Evolutionary conservation across 768 basidiomycete genomes (phyloP).

Genomic region (Leucogyrophana mollusca): DNA sequence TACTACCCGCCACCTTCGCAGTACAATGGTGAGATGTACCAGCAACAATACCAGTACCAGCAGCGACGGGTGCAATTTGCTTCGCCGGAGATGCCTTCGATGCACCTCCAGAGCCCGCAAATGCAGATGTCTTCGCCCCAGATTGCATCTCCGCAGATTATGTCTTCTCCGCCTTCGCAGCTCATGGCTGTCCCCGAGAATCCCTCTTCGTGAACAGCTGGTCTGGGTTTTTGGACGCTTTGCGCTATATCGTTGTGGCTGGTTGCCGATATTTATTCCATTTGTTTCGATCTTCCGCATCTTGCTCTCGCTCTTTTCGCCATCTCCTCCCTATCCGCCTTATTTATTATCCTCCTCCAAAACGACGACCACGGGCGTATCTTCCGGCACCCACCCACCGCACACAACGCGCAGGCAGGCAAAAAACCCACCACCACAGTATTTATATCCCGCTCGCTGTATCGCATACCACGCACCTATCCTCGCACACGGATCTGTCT

Average conservation of each 20-base stretch:
- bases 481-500: conserved; percentile 2
- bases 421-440: conserved; percentile 16
- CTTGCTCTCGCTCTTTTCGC: conserved; percentile 18
- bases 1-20: conserved; percentile 30
- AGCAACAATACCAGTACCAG: conserved; percentile 13
- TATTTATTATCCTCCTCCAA: conserved; percentile 29
- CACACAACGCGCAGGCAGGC: conserved; percentile 11
- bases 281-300: conserved; percentile 5
- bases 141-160: conserved; percentile 20
- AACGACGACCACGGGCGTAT: conserved; percentile 15
- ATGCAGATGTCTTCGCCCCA: conserved; percentile 26
- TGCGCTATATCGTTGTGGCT: too few relatives aligned
- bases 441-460: conserved; percentile 18
- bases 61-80: conserved; percentile 27
- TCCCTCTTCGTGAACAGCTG: conserved; percentile 15
- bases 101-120: conserved; percentile 5
- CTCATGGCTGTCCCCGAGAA: conserved; percentile 13
- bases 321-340: conserved; percentile 12
- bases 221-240: too few relatives aligned
- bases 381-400: too few relatives aligned
- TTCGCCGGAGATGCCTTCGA: conserved; percentile 32
- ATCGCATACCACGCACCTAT: conserved; percentile 20
- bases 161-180: conserved; percentile 17
- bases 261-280: too few relatives aligned
- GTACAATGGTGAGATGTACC: conserved; percentile 28